Conservation (phyloP, 768 basidiomycete species). For the Termitomyces sp. region DNA sequence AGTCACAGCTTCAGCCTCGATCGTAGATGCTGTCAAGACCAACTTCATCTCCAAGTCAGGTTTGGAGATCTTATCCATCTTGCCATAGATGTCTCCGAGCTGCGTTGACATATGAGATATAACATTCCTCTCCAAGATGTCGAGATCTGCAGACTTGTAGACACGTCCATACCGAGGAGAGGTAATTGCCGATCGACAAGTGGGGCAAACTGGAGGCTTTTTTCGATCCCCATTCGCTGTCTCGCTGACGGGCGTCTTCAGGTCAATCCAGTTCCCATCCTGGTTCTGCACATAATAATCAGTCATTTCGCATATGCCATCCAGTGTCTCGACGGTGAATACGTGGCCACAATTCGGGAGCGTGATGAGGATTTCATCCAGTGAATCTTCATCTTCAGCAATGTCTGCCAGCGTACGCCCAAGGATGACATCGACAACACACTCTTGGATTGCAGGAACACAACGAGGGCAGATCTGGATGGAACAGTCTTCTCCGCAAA, state of each 20-base stretch:
- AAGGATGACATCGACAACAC: constrained; percentile 62
- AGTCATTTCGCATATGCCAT: constrained; percentile 52
- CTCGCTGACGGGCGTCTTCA: constrained; percentile 38
- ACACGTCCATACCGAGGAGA: constrained; percentile 60
- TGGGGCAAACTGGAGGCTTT: constrained; percentile 57
- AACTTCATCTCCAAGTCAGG: constrained; percentile 21
- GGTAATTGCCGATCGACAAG: constrained; percentile 57
- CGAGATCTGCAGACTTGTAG: constrained; percentile 61
- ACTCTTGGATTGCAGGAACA: constrained; percentile 34
- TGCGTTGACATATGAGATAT: constrained; percentile 48
- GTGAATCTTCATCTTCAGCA: constrained; percentile 30
- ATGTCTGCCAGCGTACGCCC: constrained; percentile 50
- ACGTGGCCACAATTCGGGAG: constrained; percentile 60
- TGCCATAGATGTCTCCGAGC: constrained; percentile 30
- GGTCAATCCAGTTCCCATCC: constrained; percentile 42
- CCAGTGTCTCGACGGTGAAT: constrained; percentile 72
- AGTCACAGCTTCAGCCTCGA: constrained; percentile 6
- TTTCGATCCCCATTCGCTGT: constrained; percentile 17
- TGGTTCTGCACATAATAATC: constrained; percentile 47
- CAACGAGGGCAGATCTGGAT: constrained; percentile 57
- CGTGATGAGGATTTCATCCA: constrained; percentile 58
- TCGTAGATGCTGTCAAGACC: constrained; percentile 1
- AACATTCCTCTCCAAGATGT: constrained; percentile 65
- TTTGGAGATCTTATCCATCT: constrained; percentile 29
- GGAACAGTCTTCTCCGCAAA: constrained; percentile 65